phyloP scores from a whole-genome alignment of 1,284 basidiomycete species.

The Ceratobasidium sp. region DNA sequence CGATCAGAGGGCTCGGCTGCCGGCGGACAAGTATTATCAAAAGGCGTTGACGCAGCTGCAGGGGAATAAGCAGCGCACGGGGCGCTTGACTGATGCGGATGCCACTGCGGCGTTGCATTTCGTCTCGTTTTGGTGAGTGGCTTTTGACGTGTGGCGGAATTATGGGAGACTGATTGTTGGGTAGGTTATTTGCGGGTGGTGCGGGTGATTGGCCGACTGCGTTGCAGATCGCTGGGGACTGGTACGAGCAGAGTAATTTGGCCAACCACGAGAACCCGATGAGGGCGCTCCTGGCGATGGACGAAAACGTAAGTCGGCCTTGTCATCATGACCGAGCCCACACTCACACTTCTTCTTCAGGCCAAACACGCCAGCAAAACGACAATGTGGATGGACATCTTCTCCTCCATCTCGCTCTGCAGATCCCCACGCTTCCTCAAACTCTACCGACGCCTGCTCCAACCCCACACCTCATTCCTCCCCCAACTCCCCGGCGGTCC shows the following conservation, averaged over 20 bases:
- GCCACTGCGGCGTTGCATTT: conserved; percentile 81
- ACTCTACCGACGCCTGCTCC: conserved; percentile 73
- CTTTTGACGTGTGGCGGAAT: too few species aligned
- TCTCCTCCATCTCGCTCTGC: conserved; percentile 72
- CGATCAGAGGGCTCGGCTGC: conserved; percentile 66
- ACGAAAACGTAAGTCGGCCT: conserved; percentile 28
- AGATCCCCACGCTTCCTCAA: conserved; percentile 74
- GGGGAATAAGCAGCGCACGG: conserved; percentile 65
- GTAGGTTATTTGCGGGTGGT: conserved; percentile 69
- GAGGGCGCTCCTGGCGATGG: conserved; percentile 34
- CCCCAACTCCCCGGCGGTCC: conserved; percentile 52
- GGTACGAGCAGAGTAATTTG: conserved; percentile 75
- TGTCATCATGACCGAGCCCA: conserved; percentile 65
- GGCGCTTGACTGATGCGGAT: conserved; percentile 71
- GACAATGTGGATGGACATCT: conserved; percentile 82
- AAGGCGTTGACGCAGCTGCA: conserved; percentile 70
- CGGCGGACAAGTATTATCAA: conserved; percentile 75
- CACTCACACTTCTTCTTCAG: conserved; percentile 67
- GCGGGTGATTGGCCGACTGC: conserved; percentile 74
- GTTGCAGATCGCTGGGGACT: conserved; percentile 75
- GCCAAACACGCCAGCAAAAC: conserved; percentile 73
- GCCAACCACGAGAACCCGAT: conserved; percentile 63
- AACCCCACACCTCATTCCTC: conserved; percentile 59
- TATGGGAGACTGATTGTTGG: neutral
- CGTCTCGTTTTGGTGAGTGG: conserved; percentile 67